A percentile compares a stretch with the other conserved stretches of the same genome.
Conservation (phyloP, 2,329 filamentous ascomycete genomes). For the Mariannaea sp. region DNA sequence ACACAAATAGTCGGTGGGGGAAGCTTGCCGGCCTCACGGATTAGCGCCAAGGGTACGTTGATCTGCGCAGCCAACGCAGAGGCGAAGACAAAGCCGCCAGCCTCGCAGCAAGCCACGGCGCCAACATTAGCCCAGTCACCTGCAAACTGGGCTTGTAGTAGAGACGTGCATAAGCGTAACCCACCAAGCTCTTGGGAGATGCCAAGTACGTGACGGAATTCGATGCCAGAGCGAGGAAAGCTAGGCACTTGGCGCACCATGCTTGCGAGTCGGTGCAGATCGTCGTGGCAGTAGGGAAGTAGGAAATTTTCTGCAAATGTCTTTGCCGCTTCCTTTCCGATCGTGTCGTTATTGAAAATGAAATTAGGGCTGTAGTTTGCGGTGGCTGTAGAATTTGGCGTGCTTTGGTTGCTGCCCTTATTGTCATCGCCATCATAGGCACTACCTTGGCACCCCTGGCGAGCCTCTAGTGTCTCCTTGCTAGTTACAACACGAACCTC, state of each 20-base stretch:
- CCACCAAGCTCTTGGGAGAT: constrained; percentile 58
- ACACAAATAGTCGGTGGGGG: constrained; percentile 60
- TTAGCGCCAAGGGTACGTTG: constrained; percentile 51
- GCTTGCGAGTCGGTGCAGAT: constrained; percentile 50
- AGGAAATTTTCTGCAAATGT: constrained; percentile 50
- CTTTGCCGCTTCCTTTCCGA: constrained; percentile 45
- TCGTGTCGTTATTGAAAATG: constrained; percentile 56
- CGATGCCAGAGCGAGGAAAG: constrained; percentile 56
- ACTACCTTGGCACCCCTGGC: constrained; percentile 37
- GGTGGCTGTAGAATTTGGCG: constrained; percentile 24
- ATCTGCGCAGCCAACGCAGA: constrained; percentile 52
- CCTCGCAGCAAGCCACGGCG: constrained; percentile 58
- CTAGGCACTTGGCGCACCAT: constrained; percentile 56
- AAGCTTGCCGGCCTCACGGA: constrained; percentile 63
- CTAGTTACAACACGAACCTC: constrained; percentile 56
- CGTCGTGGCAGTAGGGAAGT: constrained; percentile 51
- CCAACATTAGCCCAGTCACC: constrained; percentile 54
- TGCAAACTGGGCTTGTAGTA: constrained; percentile 53
- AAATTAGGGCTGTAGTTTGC: constrained; percentile 48
- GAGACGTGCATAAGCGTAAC: constrained; percentile 54
- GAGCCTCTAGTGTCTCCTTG: constrained; percentile 43
- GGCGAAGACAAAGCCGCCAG: constrained; percentile 61
- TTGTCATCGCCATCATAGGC: not conserved
- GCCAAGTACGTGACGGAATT: constrained; percentile 63
- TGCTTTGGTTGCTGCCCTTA: constrained; percentile 14